phyloP scores from a whole-genome alignment of 768 basidiomycete species.

The Tricholoma furcatifolium region DNA sequence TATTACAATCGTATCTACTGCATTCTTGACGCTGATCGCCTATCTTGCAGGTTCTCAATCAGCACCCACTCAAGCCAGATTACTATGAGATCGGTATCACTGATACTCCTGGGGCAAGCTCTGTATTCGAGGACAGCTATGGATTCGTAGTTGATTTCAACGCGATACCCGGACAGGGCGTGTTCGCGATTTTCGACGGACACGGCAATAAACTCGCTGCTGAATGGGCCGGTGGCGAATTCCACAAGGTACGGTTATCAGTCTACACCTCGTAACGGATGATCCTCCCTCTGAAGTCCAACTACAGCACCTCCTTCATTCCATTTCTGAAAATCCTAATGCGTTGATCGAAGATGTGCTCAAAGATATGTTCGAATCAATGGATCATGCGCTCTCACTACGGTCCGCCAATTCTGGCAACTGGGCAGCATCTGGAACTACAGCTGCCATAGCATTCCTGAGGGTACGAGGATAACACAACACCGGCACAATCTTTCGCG shows the following conservation, averaged over 20 bases:
- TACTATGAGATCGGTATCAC: conserved; percentile 13
- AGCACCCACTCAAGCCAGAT: conserved; percentile 5
- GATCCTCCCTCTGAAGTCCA: background rate
- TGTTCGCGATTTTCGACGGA: conserved; percentile 17
- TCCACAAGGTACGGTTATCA: conserved; percentile 17
- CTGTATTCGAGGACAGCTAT: conserved; percentile 17
- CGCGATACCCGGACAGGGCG: conserved; percentile 13
- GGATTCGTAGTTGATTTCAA: conserved; percentile 16
- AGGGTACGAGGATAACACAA: conserved; percentile 14
- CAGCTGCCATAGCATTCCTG: conserved; percentile 15
- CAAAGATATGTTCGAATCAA: conserved; percentile 11
- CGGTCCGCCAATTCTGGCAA: conserved; percentile 11
- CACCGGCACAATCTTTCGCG: conserved; percentile 10
- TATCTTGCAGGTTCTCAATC: conserved; percentile 11
- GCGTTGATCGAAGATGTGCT: conserved; percentile 10
- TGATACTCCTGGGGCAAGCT: conserved; percentile 2
- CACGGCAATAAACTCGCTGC: conserved; percentile 18
- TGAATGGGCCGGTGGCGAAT: conserved; percentile 17
- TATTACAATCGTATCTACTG: background rate
- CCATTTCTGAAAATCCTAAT: conserved; percentile 10
- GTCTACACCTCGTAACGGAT: background rate
- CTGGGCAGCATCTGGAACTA: conserved; percentile 17
- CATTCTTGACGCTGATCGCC: background rate
- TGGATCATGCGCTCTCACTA: conserved; percentile 11
- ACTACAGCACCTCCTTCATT: conserved; percentile 14